A percentile compares a stretch with the other conserved stretches of the same genome.
These are phyloP conservation scores for Corylus avellana DNA, from an alignment of 306 rosid species.

Conservation along the genomic window DNA sequence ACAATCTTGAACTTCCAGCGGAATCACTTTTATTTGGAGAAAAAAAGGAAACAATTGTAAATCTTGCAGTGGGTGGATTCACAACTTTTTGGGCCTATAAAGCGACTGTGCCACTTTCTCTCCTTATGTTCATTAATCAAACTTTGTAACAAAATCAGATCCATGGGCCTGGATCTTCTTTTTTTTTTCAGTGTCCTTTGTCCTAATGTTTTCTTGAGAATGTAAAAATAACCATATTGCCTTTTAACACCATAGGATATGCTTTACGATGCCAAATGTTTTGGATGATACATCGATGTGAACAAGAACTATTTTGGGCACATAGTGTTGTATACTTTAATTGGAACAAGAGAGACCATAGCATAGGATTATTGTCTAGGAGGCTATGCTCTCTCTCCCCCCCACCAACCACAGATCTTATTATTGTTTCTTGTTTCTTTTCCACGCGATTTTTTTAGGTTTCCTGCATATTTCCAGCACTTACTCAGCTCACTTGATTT, in stretches of 20 bases:
- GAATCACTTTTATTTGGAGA: conserved; percentile 39
- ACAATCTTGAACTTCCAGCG: conserved; percentile 44
- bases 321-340: no score
- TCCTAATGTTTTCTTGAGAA: not conserved
- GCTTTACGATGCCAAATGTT: not conserved
- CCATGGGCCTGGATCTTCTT: not conserved
- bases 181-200: not conserved
- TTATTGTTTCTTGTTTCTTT: no score
- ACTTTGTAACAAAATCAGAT: conserved; percentile 2
- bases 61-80: not conserved
- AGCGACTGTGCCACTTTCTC: not conserved
- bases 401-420: no score
- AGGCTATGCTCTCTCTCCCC: no score
- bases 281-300: not conserved
- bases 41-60: conserved; percentile 39
- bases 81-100: not conserved
- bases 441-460: no score
- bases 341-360: no score
- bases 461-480: no score
- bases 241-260: not conserved
- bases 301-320: no score
- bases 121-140: not conserved
- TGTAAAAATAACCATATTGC: not conserved
- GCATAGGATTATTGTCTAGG: no score
- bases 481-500: no score